Percentiles rank a stretch among this genome's conserved stretches.
Evolutionary conservation across 495 filamentous ascomycete species (phyloP).

Genomic region (Penicillium coprophilum): DNA sequence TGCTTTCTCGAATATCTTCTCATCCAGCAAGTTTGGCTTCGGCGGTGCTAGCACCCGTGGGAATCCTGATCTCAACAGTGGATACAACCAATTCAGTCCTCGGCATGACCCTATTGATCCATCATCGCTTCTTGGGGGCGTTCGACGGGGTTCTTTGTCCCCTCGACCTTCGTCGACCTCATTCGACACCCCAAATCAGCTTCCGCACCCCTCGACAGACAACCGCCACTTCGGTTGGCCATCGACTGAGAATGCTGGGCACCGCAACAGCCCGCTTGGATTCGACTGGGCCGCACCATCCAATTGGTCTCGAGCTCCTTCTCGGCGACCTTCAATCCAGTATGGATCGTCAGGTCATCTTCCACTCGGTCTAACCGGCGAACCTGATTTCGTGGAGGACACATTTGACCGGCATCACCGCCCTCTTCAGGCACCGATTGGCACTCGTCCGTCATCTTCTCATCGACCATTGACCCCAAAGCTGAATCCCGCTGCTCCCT

Average conservation of each 20-base stretch:
- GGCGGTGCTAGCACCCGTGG: slow-evolving; percentile 44
- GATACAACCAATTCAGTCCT: slow-evolving; percentile 63
- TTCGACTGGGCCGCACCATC: slow-evolving; percentile 56
- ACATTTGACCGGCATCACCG: slow-evolving; percentile 45
- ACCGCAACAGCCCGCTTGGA: slow-evolving; percentile 54
- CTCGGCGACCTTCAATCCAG: slow-evolving; percentile 55
- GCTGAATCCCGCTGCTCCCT: slow-evolving; percentile 61
- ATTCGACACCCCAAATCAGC: slow-evolving; percentile 59
- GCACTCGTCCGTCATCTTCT: slow-evolving; percentile 54
- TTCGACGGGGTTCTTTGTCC: slow-evolving; percentile 62
- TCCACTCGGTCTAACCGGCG: slow-evolving; percentile 48
- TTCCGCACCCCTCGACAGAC: slow-evolving; percentile 79
- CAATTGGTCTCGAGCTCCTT: slow-evolving; percentile 57
- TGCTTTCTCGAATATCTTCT: slow-evolving; percentile 49
- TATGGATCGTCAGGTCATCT: slow-evolving; percentile 57
- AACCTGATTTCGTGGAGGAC: slow-evolving; percentile 47
- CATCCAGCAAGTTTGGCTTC: slow-evolving; percentile 43
- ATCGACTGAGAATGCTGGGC: slow-evolving; percentile 49
- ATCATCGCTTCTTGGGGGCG: slow-evolving; percentile 51
- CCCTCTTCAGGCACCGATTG: slow-evolving; percentile 54
- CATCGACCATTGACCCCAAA: slow-evolving; percentile 57
- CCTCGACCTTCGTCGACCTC: slow-evolving; percentile 78
- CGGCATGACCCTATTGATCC: slow-evolving; percentile 59
- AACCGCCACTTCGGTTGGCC: slow-evolving; percentile 68
- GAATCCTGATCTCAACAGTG: slow-evolving; percentile 43